These are phyloP conservation scores for Sicyos edulis DNA, from an alignment of 306 rosid species.

Conservation along the genomic window DNA sequence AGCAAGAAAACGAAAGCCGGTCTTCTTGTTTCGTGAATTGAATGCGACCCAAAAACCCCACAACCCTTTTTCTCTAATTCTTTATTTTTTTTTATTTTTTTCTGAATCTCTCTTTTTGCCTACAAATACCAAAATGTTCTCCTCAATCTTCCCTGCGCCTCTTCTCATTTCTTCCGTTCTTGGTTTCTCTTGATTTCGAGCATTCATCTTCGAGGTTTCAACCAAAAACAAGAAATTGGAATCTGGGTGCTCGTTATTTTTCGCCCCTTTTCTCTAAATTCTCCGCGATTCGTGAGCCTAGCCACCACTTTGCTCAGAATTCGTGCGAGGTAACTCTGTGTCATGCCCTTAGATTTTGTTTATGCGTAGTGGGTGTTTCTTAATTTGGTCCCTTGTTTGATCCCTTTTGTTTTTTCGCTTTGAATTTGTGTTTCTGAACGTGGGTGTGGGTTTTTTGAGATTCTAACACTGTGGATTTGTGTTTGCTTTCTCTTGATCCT, in stretches of 20 bases:
- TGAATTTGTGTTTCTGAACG: conserved; percentile 10
- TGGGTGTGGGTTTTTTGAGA: neutral
- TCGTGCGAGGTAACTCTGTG: neutral
- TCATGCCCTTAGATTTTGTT: neutral
- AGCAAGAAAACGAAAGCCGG: conserved; percentile 49
- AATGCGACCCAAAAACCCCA: conserved; percentile 39
- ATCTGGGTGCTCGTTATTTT: neutral
- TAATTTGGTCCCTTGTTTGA: neutral
- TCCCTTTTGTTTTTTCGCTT: conserved; percentile 15
- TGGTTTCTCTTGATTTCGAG: conserved; percentile 15
- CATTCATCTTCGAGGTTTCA: conserved; percentile 25
- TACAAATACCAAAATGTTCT: conserved; percentile 51
- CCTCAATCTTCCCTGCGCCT: conserved; percentile 36
- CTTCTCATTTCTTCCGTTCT: conserved; percentile 13
- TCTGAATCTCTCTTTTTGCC: conserved; percentile 26
- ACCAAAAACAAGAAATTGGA: neutral
- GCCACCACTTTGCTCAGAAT: neutral
- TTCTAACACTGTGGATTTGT: conserved; percentile 1
- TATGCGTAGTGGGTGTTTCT: neutral
- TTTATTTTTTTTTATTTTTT: neutral
- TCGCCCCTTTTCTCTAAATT: neutral
- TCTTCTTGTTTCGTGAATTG: conserved; percentile 42
- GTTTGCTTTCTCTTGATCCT: neutral
- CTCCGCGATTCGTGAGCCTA: neutral
- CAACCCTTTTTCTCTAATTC: conserved; percentile 11